phyloP scores from a whole-genome alignment of 2,329 filamentous ascomycete species.

The Trichoderma oligosporum region DNA sequence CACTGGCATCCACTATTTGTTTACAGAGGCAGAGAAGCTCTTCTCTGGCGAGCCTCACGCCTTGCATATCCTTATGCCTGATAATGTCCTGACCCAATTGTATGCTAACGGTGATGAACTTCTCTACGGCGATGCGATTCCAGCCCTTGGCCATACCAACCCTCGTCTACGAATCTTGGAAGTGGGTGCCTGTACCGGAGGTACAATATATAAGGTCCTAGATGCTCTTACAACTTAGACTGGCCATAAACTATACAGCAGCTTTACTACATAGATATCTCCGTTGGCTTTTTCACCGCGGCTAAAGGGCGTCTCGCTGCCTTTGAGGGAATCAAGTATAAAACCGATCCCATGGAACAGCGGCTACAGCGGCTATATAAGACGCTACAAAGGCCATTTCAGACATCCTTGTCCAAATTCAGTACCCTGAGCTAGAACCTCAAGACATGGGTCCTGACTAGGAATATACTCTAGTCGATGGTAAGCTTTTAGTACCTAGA shows the following conservation, averaged over 20 bases:
- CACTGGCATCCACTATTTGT: slow-evolving; percentile 10
- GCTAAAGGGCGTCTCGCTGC: no score
- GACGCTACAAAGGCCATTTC: no score
- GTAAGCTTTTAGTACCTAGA: slow-evolving; percentile 12
- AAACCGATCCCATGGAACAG: no score
- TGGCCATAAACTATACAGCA: no score
- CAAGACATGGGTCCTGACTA: slow-evolving; percentile 19
- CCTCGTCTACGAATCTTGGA: slow-evolving; percentile 34
- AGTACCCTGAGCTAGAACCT: no score
- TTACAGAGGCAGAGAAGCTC: slow-evolving; percentile 1
- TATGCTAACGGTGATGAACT: slow-evolving; percentile 8
- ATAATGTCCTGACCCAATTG: slow-evolving; percentile 14
- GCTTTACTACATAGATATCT: no score
- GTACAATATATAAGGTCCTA: slow-evolving; percentile 34
- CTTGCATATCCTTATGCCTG: slow-evolving; percentile 16
- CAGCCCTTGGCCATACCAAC: background rate
- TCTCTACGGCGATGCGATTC: slow-evolving; percentile 1
- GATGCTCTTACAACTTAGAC: slow-evolving; percentile 21
- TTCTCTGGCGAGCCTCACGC: slow-evolving; percentile 17
- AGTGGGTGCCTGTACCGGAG: slow-evolving; percentile 40
- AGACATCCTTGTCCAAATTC: no score
- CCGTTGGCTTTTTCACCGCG: no score
- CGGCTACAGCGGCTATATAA: no score
- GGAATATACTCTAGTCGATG: slow-evolving; percentile 10
- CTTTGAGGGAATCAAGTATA: no score